Conservation (phyloP, 2,329 filamentous ascomycete genomes). For the Cladosporium halotolerans region DNA sequence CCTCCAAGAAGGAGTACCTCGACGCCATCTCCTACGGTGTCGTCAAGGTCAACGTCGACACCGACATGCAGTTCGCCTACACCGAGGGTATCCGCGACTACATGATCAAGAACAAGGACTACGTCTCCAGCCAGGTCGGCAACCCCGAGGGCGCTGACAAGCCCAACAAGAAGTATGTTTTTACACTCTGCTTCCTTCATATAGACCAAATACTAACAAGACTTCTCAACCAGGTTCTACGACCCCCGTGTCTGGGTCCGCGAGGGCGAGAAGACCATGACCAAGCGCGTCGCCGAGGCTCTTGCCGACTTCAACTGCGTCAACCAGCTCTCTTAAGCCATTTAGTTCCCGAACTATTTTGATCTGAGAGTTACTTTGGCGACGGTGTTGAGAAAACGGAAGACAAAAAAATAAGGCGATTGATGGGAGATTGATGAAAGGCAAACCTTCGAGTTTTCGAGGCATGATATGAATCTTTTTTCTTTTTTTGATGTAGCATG, state of each 20-base stretch:
- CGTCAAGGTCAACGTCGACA: slow-evolving; percentile 99
- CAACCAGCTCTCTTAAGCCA: slow-evolving; percentile 49
- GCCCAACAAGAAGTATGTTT: slow-evolving; percentile 83
- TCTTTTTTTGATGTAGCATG: too few species aligned
- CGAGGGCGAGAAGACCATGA: slow-evolving; percentile 97
- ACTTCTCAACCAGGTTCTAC: slow-evolving; percentile 35
- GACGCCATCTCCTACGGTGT: slow-evolving; percentile 89
- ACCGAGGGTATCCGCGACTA: slow-evolving; percentile 89
- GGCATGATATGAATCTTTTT: too few species aligned
- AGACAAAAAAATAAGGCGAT: background rate
- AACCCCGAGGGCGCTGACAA: slow-evolving; percentile 95
- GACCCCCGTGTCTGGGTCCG: slow-evolving; percentile 91
- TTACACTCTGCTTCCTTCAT: background rate
- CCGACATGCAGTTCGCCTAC: slow-evolving; percentile 95
- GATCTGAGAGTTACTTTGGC: background rate
- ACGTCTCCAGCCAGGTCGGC: slow-evolving; percentile 77
- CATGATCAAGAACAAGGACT: slow-evolving; percentile 90
- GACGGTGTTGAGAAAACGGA: background rate
- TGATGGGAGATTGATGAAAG: too few species aligned
- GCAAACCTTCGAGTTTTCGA: too few species aligned
- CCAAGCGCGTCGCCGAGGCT: slow-evolving; percentile 67
- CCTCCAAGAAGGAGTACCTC: slow-evolving; percentile 80
- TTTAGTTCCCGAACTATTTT: background rate
- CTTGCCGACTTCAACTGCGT: slow-evolving; percentile 89
- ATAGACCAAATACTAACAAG: slow-evolving; percentile 27